These are phyloP conservation scores for Crithidia sp. DNA, from an alignment of 208 protist genomes.

Conservation along the genomic window DNA sequence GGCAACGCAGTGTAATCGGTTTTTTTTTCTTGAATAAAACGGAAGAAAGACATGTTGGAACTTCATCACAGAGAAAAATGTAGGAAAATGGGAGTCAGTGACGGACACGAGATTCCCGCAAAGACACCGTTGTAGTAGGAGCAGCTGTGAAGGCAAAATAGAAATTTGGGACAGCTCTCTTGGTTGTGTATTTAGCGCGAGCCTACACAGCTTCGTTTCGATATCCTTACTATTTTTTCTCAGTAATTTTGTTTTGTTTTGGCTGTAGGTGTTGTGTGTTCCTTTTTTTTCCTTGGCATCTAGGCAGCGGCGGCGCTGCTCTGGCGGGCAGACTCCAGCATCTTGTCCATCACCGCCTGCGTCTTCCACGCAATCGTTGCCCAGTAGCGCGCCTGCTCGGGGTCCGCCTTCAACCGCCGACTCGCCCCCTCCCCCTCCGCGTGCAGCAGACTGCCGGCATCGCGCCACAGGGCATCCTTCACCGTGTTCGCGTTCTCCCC, in stretches of 20 bases:
- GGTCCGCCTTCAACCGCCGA: slow-evolving; percentile 29
- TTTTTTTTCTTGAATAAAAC: too few relatives aligned
- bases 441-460: slow-evolving; percentile 35
- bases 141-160: too few relatives aligned
- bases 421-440: slow-evolving; percentile 29
- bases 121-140: too few relatives aligned
- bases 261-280: neutral
- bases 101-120: too few relatives aligned
- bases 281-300: neutral
- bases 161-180: too few relatives aligned
- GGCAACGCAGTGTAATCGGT: too few relatives aligned
- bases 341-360: slow-evolving; percentile 69
- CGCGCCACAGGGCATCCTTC: slow-evolving; percentile 48
- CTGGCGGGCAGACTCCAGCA: slow-evolving; percentile 57
- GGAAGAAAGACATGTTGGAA: too few relatives aligned
- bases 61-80: too few relatives aligned
- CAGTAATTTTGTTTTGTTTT: neutral
- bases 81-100: too few relatives aligned
- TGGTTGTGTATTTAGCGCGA: too few relatives aligned
- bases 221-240: neutral
- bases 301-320: slow-evolving; percentile 8
- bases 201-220: too few relatives aligned
- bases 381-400: slow-evolving; percentile 46
- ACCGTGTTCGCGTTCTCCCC: slow-evolving; percentile 36
- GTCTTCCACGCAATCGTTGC: slow-evolving; percentile 51